phyloP scores from a whole-genome alignment of 148 eudicot genomes.

The Silene uniflora region DNA sequence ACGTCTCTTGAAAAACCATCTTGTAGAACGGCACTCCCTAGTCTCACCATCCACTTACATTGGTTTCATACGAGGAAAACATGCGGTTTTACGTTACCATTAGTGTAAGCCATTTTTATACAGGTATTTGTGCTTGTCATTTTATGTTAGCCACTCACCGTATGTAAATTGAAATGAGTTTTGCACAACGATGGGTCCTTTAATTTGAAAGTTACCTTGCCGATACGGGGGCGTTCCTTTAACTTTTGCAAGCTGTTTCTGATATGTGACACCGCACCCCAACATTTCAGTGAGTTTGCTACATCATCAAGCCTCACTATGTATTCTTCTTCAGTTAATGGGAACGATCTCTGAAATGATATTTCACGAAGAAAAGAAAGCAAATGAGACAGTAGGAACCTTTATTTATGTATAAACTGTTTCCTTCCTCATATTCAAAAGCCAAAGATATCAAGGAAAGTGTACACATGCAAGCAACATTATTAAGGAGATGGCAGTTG shows the following conservation, averaged over 20 bases:
- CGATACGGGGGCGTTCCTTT: conserved; percentile 94
- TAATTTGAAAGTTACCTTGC: conserved; percentile 53
- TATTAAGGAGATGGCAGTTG: not conserved
- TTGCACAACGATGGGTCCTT: not conserved
- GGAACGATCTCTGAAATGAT: conserved; percentile 72
- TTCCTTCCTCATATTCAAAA: not conserved
- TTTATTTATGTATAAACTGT: not conserved
- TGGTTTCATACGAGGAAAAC: too few species aligned
- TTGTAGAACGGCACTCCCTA: too few species aligned
- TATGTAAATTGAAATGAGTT: not conserved
- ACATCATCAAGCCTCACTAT: conserved; percentile 91
- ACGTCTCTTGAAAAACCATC: too few species aligned
- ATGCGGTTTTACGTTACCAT: too few species aligned
- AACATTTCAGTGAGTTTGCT: conserved; percentile 87
- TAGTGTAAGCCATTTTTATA: too few species aligned
- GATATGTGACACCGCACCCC: conserved; percentile 99
- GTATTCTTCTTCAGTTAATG: conserved; percentile 91
- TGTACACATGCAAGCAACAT: not conserved
- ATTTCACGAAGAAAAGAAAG: not conserved
- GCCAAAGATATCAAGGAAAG: not conserved
- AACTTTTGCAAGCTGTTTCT: conserved; percentile 66
- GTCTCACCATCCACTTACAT: too few species aligned
- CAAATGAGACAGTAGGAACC: not conserved
- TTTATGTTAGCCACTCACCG: too few species aligned
- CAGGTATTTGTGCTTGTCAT: too few species aligned